phyloP scores from a whole-genome alignment of 1,284 basidiomycete genomes.

The Thelephora terrestris region DNA sequence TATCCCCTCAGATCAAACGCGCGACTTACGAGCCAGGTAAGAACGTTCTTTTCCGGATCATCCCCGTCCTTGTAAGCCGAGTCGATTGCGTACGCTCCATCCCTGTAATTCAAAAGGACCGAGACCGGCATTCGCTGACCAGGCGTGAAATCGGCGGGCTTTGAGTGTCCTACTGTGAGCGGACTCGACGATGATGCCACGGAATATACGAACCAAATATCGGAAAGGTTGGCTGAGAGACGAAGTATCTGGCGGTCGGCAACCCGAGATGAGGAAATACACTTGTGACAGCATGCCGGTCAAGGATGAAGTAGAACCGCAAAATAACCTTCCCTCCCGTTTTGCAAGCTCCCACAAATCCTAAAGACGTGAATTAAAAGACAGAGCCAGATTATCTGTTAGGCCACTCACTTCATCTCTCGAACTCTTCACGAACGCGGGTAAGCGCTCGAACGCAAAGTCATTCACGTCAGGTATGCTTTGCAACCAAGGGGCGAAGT shows the following conservation, averaged over 20 bases:
- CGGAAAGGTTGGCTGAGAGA: slow-evolving; percentile 50
- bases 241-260: slow-evolving; percentile 50
- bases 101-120: slow-evolving; percentile 53
- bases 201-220: slow-evolving; percentile 38
- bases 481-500: slow-evolving; percentile 68
- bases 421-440: slow-evolving; percentile 75
- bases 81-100: slow-evolving; percentile 77
- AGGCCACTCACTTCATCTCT: slow-evolving; percentile 62
- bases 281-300: slow-evolving; percentile 80
- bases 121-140: slow-evolving; percentile 77
- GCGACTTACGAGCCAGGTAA: slow-evolving; percentile 64
- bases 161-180: neutral
- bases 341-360: slow-evolving; percentile 60
- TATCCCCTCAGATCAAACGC: neutral
- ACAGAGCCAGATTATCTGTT: neutral
- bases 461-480: slow-evolving; percentile 73
- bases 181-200: neutral
- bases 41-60: slow-evolving; percentile 55
- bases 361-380: slow-evolving; percentile 23
- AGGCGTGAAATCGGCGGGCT: slow-evolving; percentile 64
- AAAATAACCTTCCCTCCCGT: slow-evolving; percentile 51
- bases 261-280: slow-evolving; percentile 73
- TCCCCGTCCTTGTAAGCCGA: slow-evolving; percentile 43
- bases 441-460: slow-evolving; percentile 82
- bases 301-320: slow-evolving; percentile 90